Conservation (phyloP, 2,329 filamentous ascomycete genomes). For the Fonsecaea multimorphosa region DNA sequence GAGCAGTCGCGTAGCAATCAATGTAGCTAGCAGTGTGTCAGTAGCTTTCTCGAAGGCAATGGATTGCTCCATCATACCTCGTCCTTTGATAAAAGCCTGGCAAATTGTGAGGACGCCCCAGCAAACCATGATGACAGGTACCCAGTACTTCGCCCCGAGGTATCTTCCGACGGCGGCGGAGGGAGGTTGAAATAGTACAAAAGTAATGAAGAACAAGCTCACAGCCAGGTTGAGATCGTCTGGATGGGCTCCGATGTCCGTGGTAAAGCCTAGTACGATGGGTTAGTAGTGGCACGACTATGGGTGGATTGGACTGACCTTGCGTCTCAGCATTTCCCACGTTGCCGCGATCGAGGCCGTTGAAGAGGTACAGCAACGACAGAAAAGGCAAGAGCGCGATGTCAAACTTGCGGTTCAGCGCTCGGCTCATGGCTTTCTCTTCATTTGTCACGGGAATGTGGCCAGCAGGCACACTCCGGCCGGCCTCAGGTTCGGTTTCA, state of each 20-base stretch:
- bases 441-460: conserved; percentile 24
- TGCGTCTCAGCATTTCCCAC: conserved; percentile 62
- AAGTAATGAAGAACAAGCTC: conserved; percentile 64
- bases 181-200: conserved; percentile 63
- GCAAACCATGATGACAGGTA: conserved; percentile 62
- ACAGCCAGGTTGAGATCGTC: conserved; percentile 63
- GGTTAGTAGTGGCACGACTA: background rate
- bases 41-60: conserved; percentile 42
- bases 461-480: conserved; percentile 20
- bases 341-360: conserved; percentile 60
- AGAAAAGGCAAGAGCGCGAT: conserved; percentile 58
- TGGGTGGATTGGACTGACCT: conserved; percentile 4
- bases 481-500: conserved; percentile 9
- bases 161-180: conserved; percentile 54
- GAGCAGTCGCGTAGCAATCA: conserved; percentile 41
- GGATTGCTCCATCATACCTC: conserved; percentile 54
- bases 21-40: conserved; percentile 9
- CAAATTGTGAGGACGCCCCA: conserved; percentile 59
- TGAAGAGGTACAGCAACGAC: conserved; percentile 59
- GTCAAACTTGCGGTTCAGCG: conserved; percentile 54
- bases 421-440: conserved; percentile 28
- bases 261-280: conserved; percentile 58
- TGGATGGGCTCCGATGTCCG: conserved; percentile 59
- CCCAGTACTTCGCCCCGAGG: conserved; percentile 59
- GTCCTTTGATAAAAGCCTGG: conserved; percentile 54